Evolutionary conservation across 306 rosid genomes (phyloP).

Genomic region (Clitoria ternatea): DNA sequence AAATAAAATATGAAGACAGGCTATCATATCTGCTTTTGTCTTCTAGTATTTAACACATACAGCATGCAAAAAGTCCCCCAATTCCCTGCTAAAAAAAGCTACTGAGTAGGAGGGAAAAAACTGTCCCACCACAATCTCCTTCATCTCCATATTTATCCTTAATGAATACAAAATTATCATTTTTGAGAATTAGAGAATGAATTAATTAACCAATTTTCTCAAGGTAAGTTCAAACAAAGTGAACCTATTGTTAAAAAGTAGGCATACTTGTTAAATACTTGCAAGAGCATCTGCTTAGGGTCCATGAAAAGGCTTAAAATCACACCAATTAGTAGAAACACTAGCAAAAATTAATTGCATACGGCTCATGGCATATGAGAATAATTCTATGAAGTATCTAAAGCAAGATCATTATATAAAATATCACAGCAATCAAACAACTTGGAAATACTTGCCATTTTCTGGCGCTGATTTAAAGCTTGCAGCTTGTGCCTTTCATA

Average conservation of each 20-base stretch:
- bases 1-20: neutral
- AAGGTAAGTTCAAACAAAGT: constrained; percentile 1
- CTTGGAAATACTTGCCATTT: constrained; percentile 61
- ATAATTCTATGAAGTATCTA: constrained; percentile 3
- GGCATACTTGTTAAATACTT: neutral
- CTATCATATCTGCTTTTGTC: neutral
- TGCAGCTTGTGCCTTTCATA: constrained; percentile 99
- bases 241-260: constrained; percentile 2
- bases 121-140: neutral
- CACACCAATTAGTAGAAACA: constrained; percentile 7
- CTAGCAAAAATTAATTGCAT: constrained; percentile 8
- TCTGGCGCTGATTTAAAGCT: constrained; percentile 97
- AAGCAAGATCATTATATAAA: constrained; percentile 18
- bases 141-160: neutral
- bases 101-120: neutral
- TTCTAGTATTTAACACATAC: neutral
- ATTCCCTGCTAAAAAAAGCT: neutral
- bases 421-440: constrained; percentile 9
- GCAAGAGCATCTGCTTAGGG: neutral
- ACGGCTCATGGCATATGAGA: neutral
- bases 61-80: neutral
- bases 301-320: neutral
- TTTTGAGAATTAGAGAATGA: neutral
- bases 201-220: neutral
- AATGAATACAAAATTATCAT: neutral